A percentile compares a stretch with the other conserved stretches of the same genome.
Conservation (phyloP, 345 rosid species). For the Excoecaria agallocha region DNA sequence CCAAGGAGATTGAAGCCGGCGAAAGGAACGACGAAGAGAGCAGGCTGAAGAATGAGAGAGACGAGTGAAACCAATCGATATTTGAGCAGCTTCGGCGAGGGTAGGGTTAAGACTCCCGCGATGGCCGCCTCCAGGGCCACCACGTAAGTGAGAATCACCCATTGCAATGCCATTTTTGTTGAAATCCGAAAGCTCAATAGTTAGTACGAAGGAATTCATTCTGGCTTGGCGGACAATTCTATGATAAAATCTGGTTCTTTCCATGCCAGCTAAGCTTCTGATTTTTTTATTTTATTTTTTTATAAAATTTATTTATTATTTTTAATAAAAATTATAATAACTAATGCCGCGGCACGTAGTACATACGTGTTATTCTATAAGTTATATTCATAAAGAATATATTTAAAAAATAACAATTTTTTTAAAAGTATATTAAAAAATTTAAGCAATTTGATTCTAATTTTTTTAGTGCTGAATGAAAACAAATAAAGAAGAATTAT, state of each 20-base stretch:
- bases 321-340: too few species aligned
- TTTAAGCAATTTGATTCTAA: too few species aligned
- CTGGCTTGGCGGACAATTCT: not conserved
- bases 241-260: not conserved
- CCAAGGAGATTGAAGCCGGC: conserved; percentile 82
- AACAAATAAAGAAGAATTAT: too few species aligned
- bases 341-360: too few species aligned
- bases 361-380: too few species aligned
- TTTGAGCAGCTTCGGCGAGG: conserved; percentile 70
- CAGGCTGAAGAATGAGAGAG: conserved; percentile 67
- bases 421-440: too few species aligned
- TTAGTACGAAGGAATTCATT: not conserved
- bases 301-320: too few species aligned
- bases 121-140: conserved; percentile 72
- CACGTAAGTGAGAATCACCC: conserved; percentile 72
- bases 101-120: conserved; percentile 60
- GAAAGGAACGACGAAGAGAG: conserved; percentile 71
- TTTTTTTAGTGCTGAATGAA: not conserved
- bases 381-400: too few species aligned
- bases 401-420: too few species aligned
- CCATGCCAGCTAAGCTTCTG: too few species aligned
- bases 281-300: too few species aligned
- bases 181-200: not conserved
- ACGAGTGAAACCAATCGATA: conserved; percentile 61
- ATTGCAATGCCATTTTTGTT: conserved; percentile 69